These are phyloP conservation scores for Phialemoniopsis sp. DNA, from an alignment of 2,329 filamentous ascomycete species.

Conservation along the genomic window DNA sequence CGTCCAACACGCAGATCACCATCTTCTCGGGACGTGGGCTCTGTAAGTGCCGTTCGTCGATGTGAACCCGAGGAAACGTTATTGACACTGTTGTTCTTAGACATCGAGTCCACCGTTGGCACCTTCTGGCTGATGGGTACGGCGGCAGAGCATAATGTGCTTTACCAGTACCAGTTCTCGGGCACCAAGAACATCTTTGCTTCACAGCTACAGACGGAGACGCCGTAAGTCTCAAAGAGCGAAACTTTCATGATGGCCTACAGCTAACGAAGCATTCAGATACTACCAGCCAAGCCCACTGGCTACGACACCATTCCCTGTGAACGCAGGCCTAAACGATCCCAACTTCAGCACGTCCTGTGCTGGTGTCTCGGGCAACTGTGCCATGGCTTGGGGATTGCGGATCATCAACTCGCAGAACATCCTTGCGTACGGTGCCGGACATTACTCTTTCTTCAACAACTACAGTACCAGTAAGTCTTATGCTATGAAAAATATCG, in stretches of 20 bases:
- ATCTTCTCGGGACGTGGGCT: conserved; percentile 46
- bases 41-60: conserved; percentile 11
- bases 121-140: conserved; percentile 61
- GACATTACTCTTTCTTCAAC: conserved; percentile 65
- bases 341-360: conserved; percentile 47
- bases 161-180: conserved; percentile 65
- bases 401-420: conserved; percentile 52
- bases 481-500: not conserved
- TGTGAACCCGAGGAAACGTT: not conserved
- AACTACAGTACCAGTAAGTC: conserved; percentile 46
- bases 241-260: too few relatives aligned
- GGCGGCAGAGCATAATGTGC: conserved; percentile 58
- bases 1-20: conserved; percentile 38
- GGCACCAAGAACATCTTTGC: conserved; percentile 58
- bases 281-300: conserved; percentile 66
- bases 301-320: conserved; percentile 52
- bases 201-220: conserved; percentile 65
- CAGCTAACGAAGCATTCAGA: not conserved
- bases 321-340: conserved; percentile 35
- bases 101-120: conserved; percentile 39
- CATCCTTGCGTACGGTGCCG: conserved; percentile 58
- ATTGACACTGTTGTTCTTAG: conserved; percentile 1
- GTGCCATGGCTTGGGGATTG: conserved; percentile 60
- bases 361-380: conserved; percentile 23
- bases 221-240: conserved; percentile 41